Evolutionary conservation across 192 early-diverging fungal species (phyloP), one percentile per base, ranked within the genome.

Genomic region (Piromyces sp.): DNA sequence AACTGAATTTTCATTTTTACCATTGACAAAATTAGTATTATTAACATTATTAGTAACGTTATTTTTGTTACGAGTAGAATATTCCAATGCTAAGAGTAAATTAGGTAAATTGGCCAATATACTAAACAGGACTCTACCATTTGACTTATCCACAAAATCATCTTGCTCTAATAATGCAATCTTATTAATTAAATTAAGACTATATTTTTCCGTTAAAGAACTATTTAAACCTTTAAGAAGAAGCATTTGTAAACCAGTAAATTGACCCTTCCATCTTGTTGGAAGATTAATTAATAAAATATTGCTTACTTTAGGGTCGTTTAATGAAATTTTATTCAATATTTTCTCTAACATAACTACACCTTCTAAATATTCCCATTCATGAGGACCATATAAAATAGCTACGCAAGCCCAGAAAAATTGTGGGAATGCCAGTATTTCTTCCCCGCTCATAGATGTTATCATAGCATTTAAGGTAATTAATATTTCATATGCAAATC

Each of bases 371-470:
- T 89, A 95, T 84, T 96, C 95, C 83, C 90, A 92, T 58, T 95
- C 94, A 83, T 94, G 89, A 2, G 92, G 90, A 7, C 90, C 92
- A 68, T 92, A 87, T 29, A 96, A 81, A 58, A 90, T 90, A 7
- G 95, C 93, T 30, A 95, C 89, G 0, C 87, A 88, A 1, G 92
- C 90, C 95, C 95, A 96, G 84, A 96, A 94, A 22, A 96, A 84
- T 80, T 95, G 93, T 26, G 95, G 94, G 79, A 93, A 93, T 36
- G 89, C 86, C 29, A 91, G 84, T 79, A 94, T 87, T 19, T 90
- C 84, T 28, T 86, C 83, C 13, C 80, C 37, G 42, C 88, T 88
- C 58, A 96, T 87, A 0, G 84, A 82, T 36, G 89, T 86, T 14
- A 94, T 85, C 13, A 95, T 90, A 22, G 89, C 83, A 33, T 89